Base-by-base conservation (phyloP, 73 alveolate genomes). In the Breviolum minutum region DNA sequence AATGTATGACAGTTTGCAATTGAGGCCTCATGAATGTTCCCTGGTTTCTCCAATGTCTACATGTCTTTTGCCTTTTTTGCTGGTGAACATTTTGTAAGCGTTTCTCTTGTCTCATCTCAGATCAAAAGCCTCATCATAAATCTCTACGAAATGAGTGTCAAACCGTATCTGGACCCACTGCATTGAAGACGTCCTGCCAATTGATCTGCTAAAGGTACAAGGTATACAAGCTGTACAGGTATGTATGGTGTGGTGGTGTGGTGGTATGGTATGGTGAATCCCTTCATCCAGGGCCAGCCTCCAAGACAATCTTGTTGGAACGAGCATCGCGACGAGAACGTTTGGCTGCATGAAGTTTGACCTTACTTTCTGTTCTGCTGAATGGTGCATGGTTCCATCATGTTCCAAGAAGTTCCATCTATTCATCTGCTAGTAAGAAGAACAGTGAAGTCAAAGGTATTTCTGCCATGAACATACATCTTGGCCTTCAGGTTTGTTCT, bases 281-380 rank as follows among this genome's bases (percentile, higher is more conserved):
- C 54, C 54, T 40, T 3, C 54, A 40, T 40, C 5, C 54, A 40
- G 3, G 54, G 54, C 54, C 54, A 3, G 80, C 94, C 94, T 86
- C 80, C 91, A 92, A 60, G 61, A 76, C 91, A 40, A 54, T 81
- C 27, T 81, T 92, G 90, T 92, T 92, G 66, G 91, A 32, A 3
- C 98, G 98, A 11, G 60, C 98, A 76, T 92, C 98, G 22, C 79
- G 66, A 2, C 98, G 98, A 14, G 98, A 64, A 13, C 98, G 64
- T 32, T 92, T 92, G 73, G 98, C 98, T 13, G 91, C 98, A 29
- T 92, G 98, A 48, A 92, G 90, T 48, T 92, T 92, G 69, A 92
- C 98, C 98, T 92, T 30, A 29, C 81, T 20, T 71, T n/a, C n/a
- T 20, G 40, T 24, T 73, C 11, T 24, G 82, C 29, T 16, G 27